Evolutionary conservation across 2,329 filamentous ascomycete species (phyloP), one percentile per base, ranked within the genome.

Genomic region (Trichoderma sp.): DNA sequence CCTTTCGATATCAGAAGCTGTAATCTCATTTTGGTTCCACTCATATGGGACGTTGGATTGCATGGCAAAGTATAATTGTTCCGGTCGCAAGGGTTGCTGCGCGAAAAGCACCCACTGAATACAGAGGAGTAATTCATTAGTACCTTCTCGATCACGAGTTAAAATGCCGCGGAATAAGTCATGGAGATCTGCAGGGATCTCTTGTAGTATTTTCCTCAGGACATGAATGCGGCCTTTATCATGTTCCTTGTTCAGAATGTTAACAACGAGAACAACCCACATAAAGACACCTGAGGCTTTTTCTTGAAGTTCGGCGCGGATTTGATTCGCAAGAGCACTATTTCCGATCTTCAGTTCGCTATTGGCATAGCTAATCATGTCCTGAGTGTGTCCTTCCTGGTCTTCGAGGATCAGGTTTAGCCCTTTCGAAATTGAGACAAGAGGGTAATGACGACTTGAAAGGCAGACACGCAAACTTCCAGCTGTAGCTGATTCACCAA

Each of bases 71-170:
- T 88, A 89, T 0, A 89, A 82, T 76, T 91, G 85, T 1, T 84
- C 77, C 0, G 82, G 85, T 0, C 60, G 81, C 0, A 91, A 71
- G 0, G 89, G 87, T 0, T 81, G 77, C 7, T 79, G 81, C 0
- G 90, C 83, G 27, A 86, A 91, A 0, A 92, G 81, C 0, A 92
- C 82, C 87, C 87, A 91, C 21, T 76, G 85, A 0, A 92, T 76
- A 41, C 86, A 89, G 0, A 89, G 76, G 0, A 85, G 74, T 0
- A 91, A 77, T 0, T 84, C 80, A 0, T 86, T 80, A 59, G 81
- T 80, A 6, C 88, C 83, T 0, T 82, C 29, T 0, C 71, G n/a
- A 69, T 92, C 89, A 14, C 88, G 84, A 0, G 75, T 84, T 2
- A 91, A 73, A 0, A 91, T 88, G 18, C 88, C 81, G 3, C 82